Evolutionary conservation across 352 stramenopile genomes (phyloP).

Genomic region (Blastocystis sp.): DNA sequence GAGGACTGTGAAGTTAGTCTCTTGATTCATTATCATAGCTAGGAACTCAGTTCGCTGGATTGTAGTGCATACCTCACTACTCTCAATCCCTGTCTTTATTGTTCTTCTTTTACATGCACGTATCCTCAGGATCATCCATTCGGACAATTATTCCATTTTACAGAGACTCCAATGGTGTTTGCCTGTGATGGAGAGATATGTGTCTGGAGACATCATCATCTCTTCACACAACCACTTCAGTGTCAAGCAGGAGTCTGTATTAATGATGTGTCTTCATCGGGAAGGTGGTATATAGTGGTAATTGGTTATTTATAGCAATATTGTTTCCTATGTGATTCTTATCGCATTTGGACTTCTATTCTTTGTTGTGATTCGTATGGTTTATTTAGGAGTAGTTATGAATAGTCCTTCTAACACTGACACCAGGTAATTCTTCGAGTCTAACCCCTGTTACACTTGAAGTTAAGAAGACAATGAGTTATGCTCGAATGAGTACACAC

Average conservation of each 20-base stretch:
- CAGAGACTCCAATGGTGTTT: slow-evolving; percentile 14
- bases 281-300: background rate
- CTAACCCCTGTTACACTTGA: slow-evolving; percentile 32
- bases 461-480: slow-evolving; percentile 63
- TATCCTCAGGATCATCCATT: background rate
- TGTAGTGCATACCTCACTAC: slow-evolving; percentile 2
- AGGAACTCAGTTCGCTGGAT: slow-evolving; percentile 6
- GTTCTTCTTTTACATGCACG: background rate
- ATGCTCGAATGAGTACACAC: slow-evolving; percentile 58
- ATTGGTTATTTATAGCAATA: background rate
- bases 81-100: slow-evolving; percentile 27
- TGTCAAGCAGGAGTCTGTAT: slow-evolving; percentile 32
- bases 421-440: background rate
- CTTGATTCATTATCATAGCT: background rate
- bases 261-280: background rate
- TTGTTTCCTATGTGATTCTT: slow-evolving; percentile 26
- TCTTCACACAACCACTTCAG: slow-evolving; percentile 24
- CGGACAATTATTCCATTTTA: background rate
- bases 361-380: background rate
- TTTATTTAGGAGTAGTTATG: background rate
- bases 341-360: slow-evolving; percentile 4
- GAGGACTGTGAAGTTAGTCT: background rate
- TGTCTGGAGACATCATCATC: slow-evolving; percentile 17
- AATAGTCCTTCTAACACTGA: background rate
- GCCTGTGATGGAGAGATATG: slow-evolving; percentile 22